phyloP scores from a whole-genome alignment of 805 yeast genomes.

The Kazachstania bromeliacearum region DNA sequence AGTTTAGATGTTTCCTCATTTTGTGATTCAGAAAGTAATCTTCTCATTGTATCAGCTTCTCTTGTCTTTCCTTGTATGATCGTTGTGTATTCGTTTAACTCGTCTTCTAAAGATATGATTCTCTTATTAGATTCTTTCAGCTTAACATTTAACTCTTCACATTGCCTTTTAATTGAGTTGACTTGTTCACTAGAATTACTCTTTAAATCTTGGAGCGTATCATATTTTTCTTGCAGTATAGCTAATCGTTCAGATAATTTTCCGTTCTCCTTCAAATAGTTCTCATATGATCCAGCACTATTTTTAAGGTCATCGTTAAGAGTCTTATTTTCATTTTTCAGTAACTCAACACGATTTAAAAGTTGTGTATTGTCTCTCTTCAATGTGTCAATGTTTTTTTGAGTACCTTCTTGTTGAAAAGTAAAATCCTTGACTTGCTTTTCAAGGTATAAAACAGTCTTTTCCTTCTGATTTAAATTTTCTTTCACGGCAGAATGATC shows the following conservation, averaged over 20 bases:
- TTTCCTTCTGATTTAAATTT: conserved; percentile 29
- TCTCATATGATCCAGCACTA: conserved; percentile 30
- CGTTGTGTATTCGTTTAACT: conserved; percentile 63
- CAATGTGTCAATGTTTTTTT: conserved; percentile 22
- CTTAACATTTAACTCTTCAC: conserved; percentile 62
- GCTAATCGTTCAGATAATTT: conserved; percentile 33
- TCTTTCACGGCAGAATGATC: conserved; percentile 17
- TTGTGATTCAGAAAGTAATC: conserved; percentile 60
- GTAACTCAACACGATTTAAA: conserved; percentile 20
- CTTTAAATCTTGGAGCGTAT: conserved; percentile 30
- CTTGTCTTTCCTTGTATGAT: conserved; percentile 71
- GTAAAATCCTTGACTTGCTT: conserved; percentile 34
- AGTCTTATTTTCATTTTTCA: conserved; percentile 33
- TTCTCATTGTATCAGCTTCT: conserved; percentile 65
- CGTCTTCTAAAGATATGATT: conserved; percentile 67
- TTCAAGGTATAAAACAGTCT: conserved; percentile 32
- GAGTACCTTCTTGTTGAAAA: conserved; percentile 19
- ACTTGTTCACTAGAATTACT: conserved; percentile 35
- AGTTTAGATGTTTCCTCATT: conserved; percentile 42
- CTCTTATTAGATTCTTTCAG: conserved; percentile 53
- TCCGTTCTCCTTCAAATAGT: conserved; percentile 33
- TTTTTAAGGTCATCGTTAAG: conserved; percentile 33
- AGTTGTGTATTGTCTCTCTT: conserved; percentile 29
- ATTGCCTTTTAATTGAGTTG: conserved; percentile 50
- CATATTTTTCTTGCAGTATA: conserved; percentile 33